phyloP scores from a whole-genome alignment of 176 grass and related monocot species.

The Poa annua region DNA sequence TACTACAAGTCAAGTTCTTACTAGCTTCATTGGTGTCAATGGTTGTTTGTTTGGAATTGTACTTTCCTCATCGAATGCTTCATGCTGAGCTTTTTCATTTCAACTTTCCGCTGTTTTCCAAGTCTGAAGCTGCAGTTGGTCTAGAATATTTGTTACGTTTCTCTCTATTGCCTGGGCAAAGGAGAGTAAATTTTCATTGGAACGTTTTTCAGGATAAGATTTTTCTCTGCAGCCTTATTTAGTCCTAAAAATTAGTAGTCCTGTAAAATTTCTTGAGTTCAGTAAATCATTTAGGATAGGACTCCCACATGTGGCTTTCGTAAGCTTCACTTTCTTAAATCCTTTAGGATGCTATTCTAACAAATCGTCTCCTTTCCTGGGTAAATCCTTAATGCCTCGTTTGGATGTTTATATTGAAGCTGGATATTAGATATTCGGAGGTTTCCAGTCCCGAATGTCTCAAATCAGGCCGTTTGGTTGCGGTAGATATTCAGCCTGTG shows the following conservation, averaged over 20 bases:
- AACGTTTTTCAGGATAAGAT: background rate
- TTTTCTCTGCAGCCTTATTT: background rate
- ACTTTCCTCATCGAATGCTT: constrained; percentile 18
- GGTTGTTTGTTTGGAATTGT: background rate
- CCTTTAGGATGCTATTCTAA: constrained; percentile 15
- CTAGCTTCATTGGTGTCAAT: constrained; percentile 1
- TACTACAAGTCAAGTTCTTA: constrained; percentile 17
- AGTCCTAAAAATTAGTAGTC: background rate
- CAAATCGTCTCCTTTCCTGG: background rate
- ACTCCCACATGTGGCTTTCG: constrained; percentile 9
- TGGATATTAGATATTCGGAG: too few relatives aligned
- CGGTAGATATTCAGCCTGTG: too few relatives aligned
- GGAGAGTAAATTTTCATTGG: background rate
- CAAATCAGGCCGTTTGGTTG: too few relatives aligned
- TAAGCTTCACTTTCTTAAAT: constrained; percentile 21
- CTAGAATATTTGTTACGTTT: constrained; percentile 12
- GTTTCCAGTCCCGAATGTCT: too few relatives aligned
- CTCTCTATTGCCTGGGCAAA: background rate
- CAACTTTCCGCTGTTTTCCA: constrained; percentile 12
- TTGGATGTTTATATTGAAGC: too few relatives aligned
- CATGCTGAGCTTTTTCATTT: background rate
- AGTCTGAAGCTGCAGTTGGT: constrained; percentile 15
- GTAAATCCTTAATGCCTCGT: background rate
- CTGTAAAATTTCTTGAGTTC: constrained; percentile 23
- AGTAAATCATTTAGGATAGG: background rate